Evolutionary conservation across 2,329 filamentous ascomycete genomes (phyloP).

Genomic region (Arthrobotrys musiformis): DNA sequence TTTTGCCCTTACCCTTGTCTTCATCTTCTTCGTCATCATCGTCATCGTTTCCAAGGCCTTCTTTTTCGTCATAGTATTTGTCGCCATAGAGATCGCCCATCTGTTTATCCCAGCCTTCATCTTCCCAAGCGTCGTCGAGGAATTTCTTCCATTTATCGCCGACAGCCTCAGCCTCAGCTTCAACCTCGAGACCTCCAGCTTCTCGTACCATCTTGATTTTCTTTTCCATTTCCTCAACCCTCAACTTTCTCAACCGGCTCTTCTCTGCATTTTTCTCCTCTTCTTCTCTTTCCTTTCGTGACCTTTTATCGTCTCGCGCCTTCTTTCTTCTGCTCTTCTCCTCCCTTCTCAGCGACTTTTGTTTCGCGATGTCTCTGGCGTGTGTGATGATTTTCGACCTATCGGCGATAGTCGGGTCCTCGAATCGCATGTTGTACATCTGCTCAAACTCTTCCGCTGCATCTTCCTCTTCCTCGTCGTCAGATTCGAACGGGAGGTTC

Average conservation of each 20-base stretch:
- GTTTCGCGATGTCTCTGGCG: constrained; percentile 78
- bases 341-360: constrained; percentile 85
- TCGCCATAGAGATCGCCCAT: constrained; percentile 91
- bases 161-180: constrained; percentile 49
- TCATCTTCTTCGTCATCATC: constrained; percentile 66
- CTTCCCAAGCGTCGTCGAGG: constrained; percentile 83
- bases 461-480: constrained; percentile 78
- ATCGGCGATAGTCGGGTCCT: constrained; percentile 73
- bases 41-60: constrained; percentile 71
- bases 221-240: constrained; percentile 87
- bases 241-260: constrained; percentile 83
- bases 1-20: constrained; percentile 65
- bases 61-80: constrained; percentile 79
- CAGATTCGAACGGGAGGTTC: constrained; percentile 78
- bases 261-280: constrained; percentile 80
- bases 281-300: constrained; percentile 82
- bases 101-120: constrained; percentile 87
- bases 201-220: constrained; percentile 90
- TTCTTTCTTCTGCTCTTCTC: constrained; percentile 81
- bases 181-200: constrained; percentile 75
- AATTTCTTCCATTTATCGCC: constrained; percentile 82
- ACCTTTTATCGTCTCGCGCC: constrained; percentile 79
- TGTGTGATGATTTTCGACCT: constrained; percentile 79
- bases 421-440: constrained; percentile 95
- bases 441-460: constrained; percentile 85